Conservation (phyloP, 2,329 filamentous ascomycete genomes). For the Ceratocystis papillata region DNA sequence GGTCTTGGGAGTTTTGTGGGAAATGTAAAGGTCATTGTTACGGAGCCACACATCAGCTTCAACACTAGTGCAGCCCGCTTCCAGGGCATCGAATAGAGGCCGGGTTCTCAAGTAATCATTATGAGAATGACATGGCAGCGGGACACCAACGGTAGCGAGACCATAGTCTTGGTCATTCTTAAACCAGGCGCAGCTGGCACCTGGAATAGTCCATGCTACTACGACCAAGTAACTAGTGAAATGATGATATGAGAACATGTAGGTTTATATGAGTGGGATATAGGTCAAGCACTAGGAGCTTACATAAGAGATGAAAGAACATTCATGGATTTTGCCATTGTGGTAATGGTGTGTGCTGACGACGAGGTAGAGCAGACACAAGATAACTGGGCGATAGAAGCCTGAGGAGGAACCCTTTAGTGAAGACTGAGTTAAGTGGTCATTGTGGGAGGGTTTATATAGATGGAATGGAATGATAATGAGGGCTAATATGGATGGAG, state of each 20-base stretch:
- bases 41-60: slow-evolving; percentile 61
- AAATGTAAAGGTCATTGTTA: slow-evolving; percentile 46
- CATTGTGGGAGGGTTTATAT: slow-evolving; percentile 12
- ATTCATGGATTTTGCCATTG: background rate
- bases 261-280: too few species aligned
- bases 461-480: background rate
- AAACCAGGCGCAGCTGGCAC: slow-evolving; percentile 3
- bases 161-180: background rate
- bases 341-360: background rate
- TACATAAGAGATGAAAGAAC: background rate
- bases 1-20: slow-evolving; percentile 36
- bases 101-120: slow-evolving; percentile 61
- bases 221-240: background rate
- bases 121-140: slow-evolving; percentile 53
- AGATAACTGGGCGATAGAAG: background rate
- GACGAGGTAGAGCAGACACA: background rate
- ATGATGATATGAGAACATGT: background rate
- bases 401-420: background rate
- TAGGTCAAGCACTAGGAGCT: too few species aligned
- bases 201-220: background rate
- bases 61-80: slow-evolving; percentile 49
- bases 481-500: background rate
- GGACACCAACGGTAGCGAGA: slow-evolving; percentile 32
- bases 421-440: background rate
- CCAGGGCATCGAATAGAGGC: slow-evolving; percentile 52